phyloP scores from a whole-genome alignment of 2,329 filamentous ascomycete genomes.

The Fusarium sp. region DNA sequence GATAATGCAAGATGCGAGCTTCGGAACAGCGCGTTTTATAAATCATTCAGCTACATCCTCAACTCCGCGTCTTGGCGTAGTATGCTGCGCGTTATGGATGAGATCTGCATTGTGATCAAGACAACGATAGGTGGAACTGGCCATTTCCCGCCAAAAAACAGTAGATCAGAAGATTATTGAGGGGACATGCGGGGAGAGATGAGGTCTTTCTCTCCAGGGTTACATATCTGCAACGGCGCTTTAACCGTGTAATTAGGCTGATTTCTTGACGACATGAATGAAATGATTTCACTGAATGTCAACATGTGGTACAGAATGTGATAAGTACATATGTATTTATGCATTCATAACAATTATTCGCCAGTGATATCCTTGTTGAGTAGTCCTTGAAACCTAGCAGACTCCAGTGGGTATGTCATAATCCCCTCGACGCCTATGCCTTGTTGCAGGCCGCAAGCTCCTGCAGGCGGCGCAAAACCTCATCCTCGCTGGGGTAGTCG shows the following conservation, averaged over 20 bases:
- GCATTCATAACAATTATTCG: neutral
- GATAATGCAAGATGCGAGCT: neutral
- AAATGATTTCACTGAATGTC: neutral
- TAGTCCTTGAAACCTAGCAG: neutral
- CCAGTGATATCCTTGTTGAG: neutral
- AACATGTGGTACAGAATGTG: neutral
- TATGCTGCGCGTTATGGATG: neutral
- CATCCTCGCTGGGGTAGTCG: constrained; percentile 51
- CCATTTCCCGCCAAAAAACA: neutral
- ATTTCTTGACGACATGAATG: neutral
- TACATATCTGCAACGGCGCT: neutral
- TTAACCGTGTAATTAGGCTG: constrained; percentile 1
- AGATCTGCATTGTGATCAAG: neutral
- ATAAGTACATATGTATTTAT: neutral
- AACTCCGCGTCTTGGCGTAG: neutral
- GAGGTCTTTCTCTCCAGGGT: neutral
- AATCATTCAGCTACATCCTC: neutral
- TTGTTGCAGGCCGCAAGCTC: neutral
- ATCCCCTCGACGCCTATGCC: neutral
- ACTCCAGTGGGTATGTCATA: neutral
- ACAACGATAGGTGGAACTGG: neutral
- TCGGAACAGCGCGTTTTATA: neutral
- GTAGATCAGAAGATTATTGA: neutral
- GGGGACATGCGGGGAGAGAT: neutral
- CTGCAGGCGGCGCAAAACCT: constrained; percentile 45